These are phyloP conservation scores for Solanum chiquidenum DNA, from an alignment of 257 asterid species.

Conservation along the genomic window DNA sequence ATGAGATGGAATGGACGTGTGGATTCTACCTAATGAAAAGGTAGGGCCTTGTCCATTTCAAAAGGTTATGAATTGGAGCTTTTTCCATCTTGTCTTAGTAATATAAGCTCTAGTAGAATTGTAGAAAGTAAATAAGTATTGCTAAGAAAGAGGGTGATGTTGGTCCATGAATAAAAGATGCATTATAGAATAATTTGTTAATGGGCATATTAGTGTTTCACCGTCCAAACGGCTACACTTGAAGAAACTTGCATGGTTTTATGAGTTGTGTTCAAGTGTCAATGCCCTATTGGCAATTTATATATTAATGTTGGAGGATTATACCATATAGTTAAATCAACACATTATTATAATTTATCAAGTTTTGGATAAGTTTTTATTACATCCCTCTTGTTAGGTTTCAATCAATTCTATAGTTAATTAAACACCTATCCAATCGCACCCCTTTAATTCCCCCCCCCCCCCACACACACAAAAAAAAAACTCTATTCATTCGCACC, in stretches of 20 bases:
- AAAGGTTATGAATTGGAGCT: background rate
- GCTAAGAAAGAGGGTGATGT: background rate
- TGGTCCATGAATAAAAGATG: background rate
- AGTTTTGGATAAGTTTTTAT: conserved; percentile 35
- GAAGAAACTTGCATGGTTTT: conserved; percentile 20
- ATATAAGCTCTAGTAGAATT: background rate
- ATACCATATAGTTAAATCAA: conserved; percentile 7
- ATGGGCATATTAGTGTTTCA: conserved; percentile 18
- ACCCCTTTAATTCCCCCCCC: background rate
- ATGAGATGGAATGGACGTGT: conserved; percentile 4
- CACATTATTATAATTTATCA: background rate
- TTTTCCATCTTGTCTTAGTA: background rate
- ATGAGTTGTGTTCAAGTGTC: conserved; percentile 8
- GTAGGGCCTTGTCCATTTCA: conserved; percentile 1
- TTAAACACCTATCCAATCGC: background rate
- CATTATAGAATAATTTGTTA: conserved; percentile 11
- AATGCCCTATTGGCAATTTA: conserved; percentile 5
- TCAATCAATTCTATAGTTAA: background rate
- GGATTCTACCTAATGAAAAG: conserved; percentile 1
- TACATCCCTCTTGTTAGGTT: conserved; percentile 14
- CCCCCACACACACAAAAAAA: background rate
- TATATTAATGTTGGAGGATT: background rate
- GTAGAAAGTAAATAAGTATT: background rate
- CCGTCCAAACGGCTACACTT: conserved; percentile 22
- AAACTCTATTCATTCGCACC: background rate